Base-by-base conservation (phyloP, 768 basidiomycete genomes). In the Amanita pallidorosea region DNA sequence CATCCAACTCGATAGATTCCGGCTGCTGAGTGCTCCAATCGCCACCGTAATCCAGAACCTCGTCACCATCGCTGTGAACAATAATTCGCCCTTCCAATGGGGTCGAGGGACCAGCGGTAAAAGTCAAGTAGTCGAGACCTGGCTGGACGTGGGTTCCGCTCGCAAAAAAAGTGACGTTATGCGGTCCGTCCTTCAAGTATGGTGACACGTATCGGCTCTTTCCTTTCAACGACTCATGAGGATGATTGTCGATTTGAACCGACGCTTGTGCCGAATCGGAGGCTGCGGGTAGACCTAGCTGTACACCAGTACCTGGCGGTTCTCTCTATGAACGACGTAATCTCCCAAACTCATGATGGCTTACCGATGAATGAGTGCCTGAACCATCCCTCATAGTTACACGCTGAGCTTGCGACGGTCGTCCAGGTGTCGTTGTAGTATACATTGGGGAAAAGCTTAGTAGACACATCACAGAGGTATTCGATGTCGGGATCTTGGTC, bases 381-480 rank as follows among this genome's bases (percentile, higher is more conserved):
- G 54, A 72, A 72, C 70, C 70, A 72, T 34, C 67, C 70, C 45
- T 61, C 58, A 22, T 27, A 55, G 48, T 49, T 56, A 34, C 72
- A 72, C 18, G 54, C 52, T 29, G 58, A 54, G 45, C 58, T 59
- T 18, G 61, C 55, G 33, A 67, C 63, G 11, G 65, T 62, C 7
- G 69, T 66, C 70, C 71, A 71, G 4, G 69, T 70, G 53, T 66
- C 64, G 53, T 66, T 68, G 53, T 63, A 67, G 55, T 67, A 71
- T 15, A 67, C 58, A 18, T 68, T 66, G 27, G 60, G 53, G 8
- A 70, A 65, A 7, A 48, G 53, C 40, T 70, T 61, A 35, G 67
- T 61, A 11, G 59, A 55, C 3, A 67, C 60, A 9, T 65, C 61
- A 52, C 71, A 73, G 11, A 70, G 61, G 53, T 70, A 73, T 23